Conservation (phyloP, 768 basidiomycete genomes). For the Leccinellum luteum region DNA sequence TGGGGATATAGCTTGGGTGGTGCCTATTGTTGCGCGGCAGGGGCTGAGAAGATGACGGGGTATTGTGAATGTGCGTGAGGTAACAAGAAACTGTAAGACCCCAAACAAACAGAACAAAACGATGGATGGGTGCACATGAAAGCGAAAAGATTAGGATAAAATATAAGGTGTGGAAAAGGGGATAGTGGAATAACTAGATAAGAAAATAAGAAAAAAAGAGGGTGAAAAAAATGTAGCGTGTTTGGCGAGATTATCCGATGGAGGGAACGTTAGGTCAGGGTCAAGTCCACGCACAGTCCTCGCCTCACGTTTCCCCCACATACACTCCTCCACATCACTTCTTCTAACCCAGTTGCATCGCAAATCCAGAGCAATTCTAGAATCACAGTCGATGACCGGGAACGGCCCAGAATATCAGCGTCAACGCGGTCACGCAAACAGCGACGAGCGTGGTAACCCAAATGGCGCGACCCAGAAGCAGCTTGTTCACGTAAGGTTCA, state of each 20-base stretch:
- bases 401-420: conserved; percentile 93
- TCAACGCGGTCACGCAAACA: conserved; percentile 72
- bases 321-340: conserved; percentile 11
- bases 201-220: conserved; percentile 27
- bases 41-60: conserved; percentile 13
- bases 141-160: conserved; percentile 25
- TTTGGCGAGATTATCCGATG: conserved; percentile 20
- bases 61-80: conserved; percentile 23
- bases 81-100: conserved; percentile 19
- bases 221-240: conserved; percentile 18
- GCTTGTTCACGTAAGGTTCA: conserved; percentile 91
- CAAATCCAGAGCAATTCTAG: not conserved
- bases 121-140: conserved; percentile 19
- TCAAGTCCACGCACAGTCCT: conserved; percentile 16
- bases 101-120: conserved; percentile 19
- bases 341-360: conserved; percentile 4
- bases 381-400: conserved; percentile 83
- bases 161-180: conserved; percentile 21
- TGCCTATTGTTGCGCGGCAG: conserved; percentile 21
- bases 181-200: conserved; percentile 29
- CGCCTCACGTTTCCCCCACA: conserved; percentile 3
- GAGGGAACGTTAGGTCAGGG: conserved; percentile 15
- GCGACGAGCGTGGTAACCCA: conserved; percentile 87
- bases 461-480: conserved; percentile 84
- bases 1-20: conserved; percentile 22